phyloP scores from a whole-genome alignment of 2,329 filamentous ascomycete genomes.

The Aspergillus aculeatus region DNA sequence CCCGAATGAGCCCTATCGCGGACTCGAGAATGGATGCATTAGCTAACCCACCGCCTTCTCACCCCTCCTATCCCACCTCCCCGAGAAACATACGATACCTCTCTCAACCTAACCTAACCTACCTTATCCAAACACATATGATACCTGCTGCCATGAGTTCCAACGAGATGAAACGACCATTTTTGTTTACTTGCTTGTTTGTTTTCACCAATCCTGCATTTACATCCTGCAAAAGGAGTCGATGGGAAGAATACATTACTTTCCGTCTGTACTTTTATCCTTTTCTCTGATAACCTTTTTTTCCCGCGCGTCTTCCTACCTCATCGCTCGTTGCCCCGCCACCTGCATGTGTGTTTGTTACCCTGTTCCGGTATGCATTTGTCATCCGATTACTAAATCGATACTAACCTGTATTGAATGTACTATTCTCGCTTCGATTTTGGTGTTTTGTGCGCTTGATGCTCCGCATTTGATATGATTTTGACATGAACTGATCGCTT shows the following conservation, averaged over 20 bases:
- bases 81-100: neutral
- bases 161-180: neutral
- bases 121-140: neutral
- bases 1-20: neutral
- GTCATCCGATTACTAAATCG: neutral
- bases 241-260: neutral
- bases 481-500: neutral
- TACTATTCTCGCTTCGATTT: neutral
- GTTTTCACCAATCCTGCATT: neutral
- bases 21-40: neutral
- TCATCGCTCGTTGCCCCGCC: neutral
- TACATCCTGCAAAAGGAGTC: neutral
- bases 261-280: conserved; percentile 5
- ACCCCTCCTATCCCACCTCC: neutral
- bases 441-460: neutral
- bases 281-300: neutral
- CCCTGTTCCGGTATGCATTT: neutral
- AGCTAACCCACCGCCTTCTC: neutral
- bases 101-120: neutral
- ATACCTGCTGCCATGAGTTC: neutral
- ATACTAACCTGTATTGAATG: neutral
- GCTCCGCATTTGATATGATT: neutral
- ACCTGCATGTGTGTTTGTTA: neutral
- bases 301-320: neutral
- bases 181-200: neutral